Evolutionary conservation across 306 rosid genomes (phyloP), one percentile per base, ranked within the genome.

Genomic region (Hippophae rhamnoides): DNA sequence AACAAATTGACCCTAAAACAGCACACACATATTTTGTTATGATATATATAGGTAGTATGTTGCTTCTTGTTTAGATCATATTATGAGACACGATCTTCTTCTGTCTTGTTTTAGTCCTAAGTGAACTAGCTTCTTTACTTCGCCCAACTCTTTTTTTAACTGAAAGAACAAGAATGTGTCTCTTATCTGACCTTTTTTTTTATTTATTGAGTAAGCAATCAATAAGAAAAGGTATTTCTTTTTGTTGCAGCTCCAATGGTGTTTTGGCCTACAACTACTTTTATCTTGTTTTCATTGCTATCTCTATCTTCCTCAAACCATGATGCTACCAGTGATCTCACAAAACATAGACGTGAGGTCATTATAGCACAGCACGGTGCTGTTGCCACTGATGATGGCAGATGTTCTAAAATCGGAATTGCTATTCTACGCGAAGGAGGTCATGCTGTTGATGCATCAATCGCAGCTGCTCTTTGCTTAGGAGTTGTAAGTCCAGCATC

Each of bases 401-500:
- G 95, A 42, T 87, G 96, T 48, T 81, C 98, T 25, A 75, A 63
- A 66, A 87, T 87, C 10, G 95, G 98, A 41, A 71, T 56, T 62
- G 43, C 63, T 11, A 77, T 68, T 46, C 80, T 85, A 5, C 72
- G 63, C 0, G 79, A 85, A 57, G 95, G 95, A 61, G 98, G 98
- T 9, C 87, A 85, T 46, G 89, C 84, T 0, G 89, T 76, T 25
- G 98, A 90, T 75, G 98, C 96, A 1, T 76, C 87, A 0, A 92
- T 87, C 64, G 96, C 95, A 31, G 76, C 86, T 47, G 76, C 95
- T 62, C 71, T 90, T 6, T 83, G 98, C 78, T 69, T 87, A 70
- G 98, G 96, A 27, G 86, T 87, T 38, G 96, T 90, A 3, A 79
- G 89, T 67, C 81, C 89, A 7, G 87, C 96, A 13, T 87, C 98